Percentiles rank a stretch among this genome's conserved stretches.
Conservation (phyloP, 139 green algal species). For the Dunaliella primolecta region DNA sequence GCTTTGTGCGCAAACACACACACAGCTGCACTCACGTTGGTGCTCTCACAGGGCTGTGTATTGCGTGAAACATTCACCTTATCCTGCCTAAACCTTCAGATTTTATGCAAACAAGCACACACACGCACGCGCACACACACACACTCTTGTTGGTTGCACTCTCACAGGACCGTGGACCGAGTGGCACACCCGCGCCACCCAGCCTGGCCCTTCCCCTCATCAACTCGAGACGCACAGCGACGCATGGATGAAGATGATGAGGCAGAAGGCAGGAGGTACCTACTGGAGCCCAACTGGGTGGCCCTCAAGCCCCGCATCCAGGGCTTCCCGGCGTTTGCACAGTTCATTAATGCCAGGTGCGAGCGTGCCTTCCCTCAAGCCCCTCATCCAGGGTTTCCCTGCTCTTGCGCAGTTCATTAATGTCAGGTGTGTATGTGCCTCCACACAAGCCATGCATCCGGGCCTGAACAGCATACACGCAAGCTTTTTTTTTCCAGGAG, state of each 20-base stretch:
- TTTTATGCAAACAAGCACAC: too few relatives aligned
- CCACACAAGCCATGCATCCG: too few relatives aligned
- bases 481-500: too few relatives aligned
- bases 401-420: constrained; percentile 12
- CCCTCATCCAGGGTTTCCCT: constrained; percentile 9
- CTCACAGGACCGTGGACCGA: constrained; percentile 8
- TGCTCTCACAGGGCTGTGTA: too few relatives aligned
- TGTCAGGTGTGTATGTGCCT: not conserved
- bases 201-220: constrained; percentile 15
- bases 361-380: not conserved
- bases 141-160: not conserved
- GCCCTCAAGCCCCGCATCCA: constrained; percentile 5
- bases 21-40: too few relatives aligned
- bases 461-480: too few relatives aligned
- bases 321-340: constrained; percentile 10
- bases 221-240: not conserved
- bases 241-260: not conserved
- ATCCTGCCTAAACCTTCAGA: too few relatives aligned
- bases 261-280: not conserved
- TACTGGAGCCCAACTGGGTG: constrained; percentile 9
- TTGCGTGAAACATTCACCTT: too few relatives aligned
- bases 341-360: constrained; percentile 13
- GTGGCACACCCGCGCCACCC: constrained; percentile 10
- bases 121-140: not conserved
- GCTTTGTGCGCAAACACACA: too few relatives aligned